These are phyloP conservation scores for Microdochium trichocladiopsis DNA, from an alignment of 2,329 filamentous ascomycete species.

Conservation along the genomic window DNA sequence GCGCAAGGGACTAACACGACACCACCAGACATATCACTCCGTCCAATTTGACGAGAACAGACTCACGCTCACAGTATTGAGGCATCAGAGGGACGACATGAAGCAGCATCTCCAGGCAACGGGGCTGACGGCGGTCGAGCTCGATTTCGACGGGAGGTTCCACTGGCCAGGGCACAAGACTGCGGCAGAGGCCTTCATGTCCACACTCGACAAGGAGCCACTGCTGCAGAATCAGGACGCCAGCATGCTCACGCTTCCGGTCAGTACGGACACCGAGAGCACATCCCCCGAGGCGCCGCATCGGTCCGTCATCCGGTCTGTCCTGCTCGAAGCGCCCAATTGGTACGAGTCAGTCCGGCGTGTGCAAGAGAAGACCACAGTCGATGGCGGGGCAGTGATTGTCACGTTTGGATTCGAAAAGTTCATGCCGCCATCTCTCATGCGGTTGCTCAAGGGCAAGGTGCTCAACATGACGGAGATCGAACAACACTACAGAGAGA, in stretches of 20 bases:
- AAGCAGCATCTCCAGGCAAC: constrained; percentile 13
- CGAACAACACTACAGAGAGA: not conserved
- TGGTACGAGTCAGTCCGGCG: not conserved
- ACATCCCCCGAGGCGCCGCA: not conserved
- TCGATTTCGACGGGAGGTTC: constrained; percentile 23
- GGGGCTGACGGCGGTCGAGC: constrained; percentile 17
- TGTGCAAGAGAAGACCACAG: not conserved
- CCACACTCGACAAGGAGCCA: not conserved
- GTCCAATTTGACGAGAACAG: constrained; percentile 27
- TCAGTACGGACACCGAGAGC: not conserved
- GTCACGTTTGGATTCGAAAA: not conserved
- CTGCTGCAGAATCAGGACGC: constrained; percentile 1
- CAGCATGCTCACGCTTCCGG: not conserved
- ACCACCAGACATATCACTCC: constrained; percentile 24
- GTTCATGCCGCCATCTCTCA: constrained; percentile 1
- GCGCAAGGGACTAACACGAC: too few relatives aligned
- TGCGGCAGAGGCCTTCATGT: not conserved
- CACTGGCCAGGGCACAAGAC: constrained; percentile 11
- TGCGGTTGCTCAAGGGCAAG: constrained; percentile 8
- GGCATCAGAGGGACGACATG: constrained; percentile 8
- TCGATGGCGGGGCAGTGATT: not conserved
- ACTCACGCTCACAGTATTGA: constrained; percentile 24
- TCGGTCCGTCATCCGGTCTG: not conserved
- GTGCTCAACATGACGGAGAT: constrained; percentile 5
- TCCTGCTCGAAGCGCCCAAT: not conserved